A percentile compares a stretch with the other conserved stretches of the same genome.
These are phyloP conservation scores for Filosporella fistucella DNA, from an alignment of 495 filamentous ascomycete species.

Conservation along the genomic window DNA sequence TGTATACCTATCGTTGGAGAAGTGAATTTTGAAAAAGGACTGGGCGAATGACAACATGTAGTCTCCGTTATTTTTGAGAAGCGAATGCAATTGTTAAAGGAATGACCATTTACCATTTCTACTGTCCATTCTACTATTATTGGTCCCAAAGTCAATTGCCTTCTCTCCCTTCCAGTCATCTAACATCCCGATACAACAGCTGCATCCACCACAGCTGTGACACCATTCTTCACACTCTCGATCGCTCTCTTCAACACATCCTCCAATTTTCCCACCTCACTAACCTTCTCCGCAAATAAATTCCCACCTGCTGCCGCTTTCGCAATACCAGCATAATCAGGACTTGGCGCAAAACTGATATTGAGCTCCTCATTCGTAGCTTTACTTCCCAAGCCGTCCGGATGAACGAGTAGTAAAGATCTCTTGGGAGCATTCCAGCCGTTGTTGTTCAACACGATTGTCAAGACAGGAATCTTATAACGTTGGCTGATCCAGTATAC, in stretches of 20 bases:
- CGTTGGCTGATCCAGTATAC: conserved; percentile 91
- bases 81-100: too few species aligned
- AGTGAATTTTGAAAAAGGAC: too few species aligned
- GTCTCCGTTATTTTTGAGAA: too few species aligned
- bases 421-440: conserved; percentile 85
- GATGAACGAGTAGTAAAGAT: conserved; percentile 77
- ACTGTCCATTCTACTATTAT: too few species aligned
- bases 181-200: conserved; percentile 21
- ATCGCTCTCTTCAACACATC: conserved; percentile 61
- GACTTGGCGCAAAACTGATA: conserved; percentile 79
- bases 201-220: conserved; percentile 52
- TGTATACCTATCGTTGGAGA: too few species aligned
- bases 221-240: conserved; percentile 60
- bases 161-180: background rate
- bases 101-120: too few species aligned
- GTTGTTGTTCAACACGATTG: conserved; percentile 92
- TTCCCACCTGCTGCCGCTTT: conserved; percentile 82
- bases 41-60: too few species aligned
- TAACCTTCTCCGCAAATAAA: conserved; percentile 56
- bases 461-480: conserved; percentile 84
- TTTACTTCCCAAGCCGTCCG: conserved; percentile 70
- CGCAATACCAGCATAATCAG: conserved; percentile 89
- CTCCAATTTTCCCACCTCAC: conserved; percentile 57
- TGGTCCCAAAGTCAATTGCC: too few species aligned
- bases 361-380: conserved; percentile 84